phyloP scores from a whole-genome alignment of 768 basidiomycete species.

The Pulveroboletus sp. region DNA sequence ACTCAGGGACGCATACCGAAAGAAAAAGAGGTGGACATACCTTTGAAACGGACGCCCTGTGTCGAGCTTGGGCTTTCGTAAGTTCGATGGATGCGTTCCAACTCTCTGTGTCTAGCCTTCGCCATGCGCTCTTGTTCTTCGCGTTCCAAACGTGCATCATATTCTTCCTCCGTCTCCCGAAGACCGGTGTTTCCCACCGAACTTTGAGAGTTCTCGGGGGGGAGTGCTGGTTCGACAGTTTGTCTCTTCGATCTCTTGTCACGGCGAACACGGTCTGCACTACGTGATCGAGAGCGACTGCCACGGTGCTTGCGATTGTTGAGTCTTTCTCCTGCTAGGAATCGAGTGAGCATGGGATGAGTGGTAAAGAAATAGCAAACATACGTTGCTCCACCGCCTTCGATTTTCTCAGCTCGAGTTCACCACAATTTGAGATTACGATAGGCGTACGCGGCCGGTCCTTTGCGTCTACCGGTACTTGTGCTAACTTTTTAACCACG shows the following conservation, averaged over 20 bases:
- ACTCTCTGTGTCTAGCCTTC: constrained; percentile 41
- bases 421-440: constrained; percentile 73
- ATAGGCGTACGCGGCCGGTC: constrained; percentile 69
- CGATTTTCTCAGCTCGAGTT: constrained; percentile 63
- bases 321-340: constrained; percentile 5
- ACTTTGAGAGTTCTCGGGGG: constrained; percentile 8
- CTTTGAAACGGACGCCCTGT: constrained; percentile 63
- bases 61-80: constrained; percentile 32
- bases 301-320: constrained; percentile 21
- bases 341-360: background rate
- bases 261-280: constrained; percentile 25
- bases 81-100: constrained; percentile 45
- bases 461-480: constrained; percentile 69
- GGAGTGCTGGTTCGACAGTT: background rate
- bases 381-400: constrained; percentile 16
- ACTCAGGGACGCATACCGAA: background rate
- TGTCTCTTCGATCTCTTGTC: constrained; percentile 28
- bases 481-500: constrained; percentile 55
- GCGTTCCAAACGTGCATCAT: constrained; percentile 62
- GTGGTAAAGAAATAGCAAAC: background rate
- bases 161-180: constrained; percentile 68
- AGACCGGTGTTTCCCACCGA: constrained; percentile 6
- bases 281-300: constrained; percentile 26
- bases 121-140: constrained; percentile 61
- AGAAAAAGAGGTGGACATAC: constrained; percentile 27